phyloP scores from a whole-genome alignment of 176 grass and related monocot genomes.

The Oryza glumipatula region DNA sequence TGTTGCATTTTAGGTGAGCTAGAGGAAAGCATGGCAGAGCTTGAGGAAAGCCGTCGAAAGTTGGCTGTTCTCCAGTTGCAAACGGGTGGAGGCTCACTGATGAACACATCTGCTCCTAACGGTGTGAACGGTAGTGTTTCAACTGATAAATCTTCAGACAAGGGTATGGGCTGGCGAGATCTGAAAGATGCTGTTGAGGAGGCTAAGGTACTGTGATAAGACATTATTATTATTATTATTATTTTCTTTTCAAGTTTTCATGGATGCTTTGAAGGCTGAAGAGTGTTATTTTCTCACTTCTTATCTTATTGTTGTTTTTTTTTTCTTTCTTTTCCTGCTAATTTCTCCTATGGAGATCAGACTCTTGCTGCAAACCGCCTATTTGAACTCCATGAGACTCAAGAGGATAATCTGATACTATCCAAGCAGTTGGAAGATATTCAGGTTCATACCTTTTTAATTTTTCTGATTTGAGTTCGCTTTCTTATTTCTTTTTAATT shows the following conservation, averaged over 20 bases:
- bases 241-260: neutral
- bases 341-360: constrained; percentile 58
- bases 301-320: constrained; percentile 21
- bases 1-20: constrained; percentile 63
- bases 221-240: neutral
- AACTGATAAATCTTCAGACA: constrained; percentile 69
- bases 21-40: constrained; percentile 91
- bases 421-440: constrained; percentile 91
- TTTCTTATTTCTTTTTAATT: constrained; percentile 27
- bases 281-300: constrained; percentile 31
- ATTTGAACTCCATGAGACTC: constrained; percentile 94
- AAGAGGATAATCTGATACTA: constrained; percentile 90
- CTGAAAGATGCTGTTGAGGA: constrained; percentile 84
- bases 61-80: constrained; percentile 91
- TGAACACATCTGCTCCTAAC: constrained; percentile 59
- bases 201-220: constrained; percentile 70
- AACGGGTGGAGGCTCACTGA: constrained; percentile 67
- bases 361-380: constrained; percentile 76
- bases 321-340: constrained; percentile 31
- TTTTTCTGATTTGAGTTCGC: constrained; percentile 29
- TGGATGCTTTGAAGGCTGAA: constrained; percentile 30
- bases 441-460: constrained; percentile 60
- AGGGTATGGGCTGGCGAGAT: constrained; percentile 74
- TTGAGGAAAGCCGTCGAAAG: constrained; percentile 94
- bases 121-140: constrained; percentile 68